Evolutionary conservation across 2,329 filamentous ascomycete species (phyloP), one percentile per base, ranked within the genome.

Genomic region (Botrytis elliptica): DNA sequence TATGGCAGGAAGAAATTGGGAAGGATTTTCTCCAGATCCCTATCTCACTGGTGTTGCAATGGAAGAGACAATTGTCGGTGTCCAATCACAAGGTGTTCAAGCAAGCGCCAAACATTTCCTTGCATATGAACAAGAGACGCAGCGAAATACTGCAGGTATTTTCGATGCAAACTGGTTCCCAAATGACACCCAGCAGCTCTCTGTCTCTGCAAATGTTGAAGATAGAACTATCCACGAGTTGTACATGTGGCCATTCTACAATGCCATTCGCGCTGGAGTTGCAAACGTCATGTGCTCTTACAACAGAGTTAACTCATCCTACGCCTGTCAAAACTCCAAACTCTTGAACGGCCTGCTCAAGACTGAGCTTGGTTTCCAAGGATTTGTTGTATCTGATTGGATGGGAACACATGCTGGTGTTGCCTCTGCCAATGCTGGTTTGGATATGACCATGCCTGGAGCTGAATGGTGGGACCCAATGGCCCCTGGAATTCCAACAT

Each of bases 221-320:
- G 92, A 94, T 63, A 87, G 91, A 52, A 90, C 91, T 0, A 80
- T 93, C 76, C 92, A 94, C 78, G 92, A 94, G 81, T 83, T 97
- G 1, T 97, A 97, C 79, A 86, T 91, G 0, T 97, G 93, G 93
- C 94, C 94, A 0, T 97, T 97, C 81, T 91, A 90, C 9, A 92
- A 97, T 77, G 91, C 90, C 25, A 85, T 97, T 29, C 88, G 88
- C 72, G 92, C 91, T 5, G 93, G 93, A n/a, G 93, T 94, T 0
- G 92, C 88, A 0, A 89, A 88, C 9, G 87, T 95, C 68, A 97
- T 91, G 89, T 90, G 89, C 81, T 89, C 91, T 1, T 85, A 84
- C 75, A 83, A 85, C 77, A 75, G 83, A 72, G 77, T 88, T 71
- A 87, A 88, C 77, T 84, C 84, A 46, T 84, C 84, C 0, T 87